Evolutionary conservation across 2,329 filamentous ascomycete genomes (phyloP).

Genomic region (Fusarium decemcellulare): DNA sequence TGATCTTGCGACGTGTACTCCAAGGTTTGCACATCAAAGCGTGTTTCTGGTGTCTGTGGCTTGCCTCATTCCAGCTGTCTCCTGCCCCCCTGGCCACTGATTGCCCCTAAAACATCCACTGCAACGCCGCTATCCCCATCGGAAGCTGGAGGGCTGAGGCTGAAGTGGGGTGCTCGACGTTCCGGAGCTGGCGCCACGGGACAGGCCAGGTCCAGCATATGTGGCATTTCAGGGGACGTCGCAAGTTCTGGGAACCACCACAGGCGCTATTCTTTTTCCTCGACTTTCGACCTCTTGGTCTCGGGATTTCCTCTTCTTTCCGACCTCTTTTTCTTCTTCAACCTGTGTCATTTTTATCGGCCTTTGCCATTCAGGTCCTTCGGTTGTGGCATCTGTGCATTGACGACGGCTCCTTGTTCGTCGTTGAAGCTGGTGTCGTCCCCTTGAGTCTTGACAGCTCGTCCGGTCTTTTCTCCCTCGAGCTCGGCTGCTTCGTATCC

Average conservation of each 20-base stretch:
- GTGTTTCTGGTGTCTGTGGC: too few species aligned
- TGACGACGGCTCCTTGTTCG: constrained; percentile 43
- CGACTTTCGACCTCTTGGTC: constrained; percentile 28
- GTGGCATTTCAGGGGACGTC: constrained; percentile 51
- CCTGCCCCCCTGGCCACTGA: constrained; percentile 28
- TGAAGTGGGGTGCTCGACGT: constrained; percentile 44
- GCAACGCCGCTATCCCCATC: constrained; percentile 35
- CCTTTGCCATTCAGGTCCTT: constrained; percentile 39
- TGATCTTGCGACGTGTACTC: too few species aligned
- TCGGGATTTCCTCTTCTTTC: constrained; percentile 38
- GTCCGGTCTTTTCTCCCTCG: constrained; percentile 51
- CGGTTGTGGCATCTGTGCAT: constrained; percentile 32
- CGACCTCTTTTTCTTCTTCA: constrained; percentile 39
- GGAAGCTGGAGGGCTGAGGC: constrained; percentile 38
- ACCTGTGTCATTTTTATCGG: constrained; percentile 34
- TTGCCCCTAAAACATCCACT: constrained; percentile 43
- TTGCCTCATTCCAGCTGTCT: too few species aligned
- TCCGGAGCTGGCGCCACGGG: constrained; percentile 12
- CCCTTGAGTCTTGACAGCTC: constrained; percentile 54
- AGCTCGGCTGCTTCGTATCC: constrained; percentile 37
- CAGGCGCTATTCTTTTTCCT: constrained; percentile 39
- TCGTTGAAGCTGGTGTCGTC: constrained; percentile 42
- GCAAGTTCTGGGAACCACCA: constrained; percentile 45
- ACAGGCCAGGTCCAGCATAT: constrained; percentile 45
- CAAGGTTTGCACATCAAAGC: too few species aligned